These are phyloP conservation scores for Phytophthora ramorum DNA, from an alignment of 352 stramenopile genomes.

Conservation along the genomic window DNA sequence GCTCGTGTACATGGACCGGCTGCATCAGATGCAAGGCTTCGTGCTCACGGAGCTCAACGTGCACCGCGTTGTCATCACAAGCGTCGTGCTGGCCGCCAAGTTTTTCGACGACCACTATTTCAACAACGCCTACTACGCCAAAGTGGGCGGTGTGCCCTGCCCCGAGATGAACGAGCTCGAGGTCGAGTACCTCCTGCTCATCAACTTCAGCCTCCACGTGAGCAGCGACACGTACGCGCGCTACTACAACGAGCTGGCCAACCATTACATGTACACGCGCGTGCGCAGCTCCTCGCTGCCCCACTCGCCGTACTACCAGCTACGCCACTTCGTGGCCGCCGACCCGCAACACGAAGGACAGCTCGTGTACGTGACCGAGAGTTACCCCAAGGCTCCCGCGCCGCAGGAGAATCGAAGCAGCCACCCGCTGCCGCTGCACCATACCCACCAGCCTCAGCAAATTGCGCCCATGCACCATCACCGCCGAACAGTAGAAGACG, in stretches of 20 bases:
- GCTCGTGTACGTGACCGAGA: conserved; percentile 84
- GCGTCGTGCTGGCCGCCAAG: conserved; percentile 97
- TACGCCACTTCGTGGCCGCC: conserved; percentile 73
- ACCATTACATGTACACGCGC: conserved; percentile 83
- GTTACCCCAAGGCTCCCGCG: conserved; percentile 43
- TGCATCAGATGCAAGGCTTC: conserved; percentile 97
- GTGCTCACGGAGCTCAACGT: conserved; percentile 97
- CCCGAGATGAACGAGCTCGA: conserved; percentile 98
- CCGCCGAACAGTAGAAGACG: conserved; percentile 55
- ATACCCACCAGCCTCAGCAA: conserved; percentile 40
- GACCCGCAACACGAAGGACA: conserved; percentile 70
- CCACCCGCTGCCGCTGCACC: conserved; percentile 40
- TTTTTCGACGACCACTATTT: conserved; percentile 99
- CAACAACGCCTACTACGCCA: conserved; percentile 99
- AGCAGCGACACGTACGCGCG: conserved; percentile 86
- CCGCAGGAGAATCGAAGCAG: conserved; percentile 34
- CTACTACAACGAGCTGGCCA: conserved; percentile 93
- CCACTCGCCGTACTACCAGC: conserved; percentile 51
- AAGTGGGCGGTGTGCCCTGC: conserved; percentile 93
- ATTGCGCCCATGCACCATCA: conserved; percentile 29
- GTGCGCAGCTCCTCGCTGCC: conserved; percentile 45
- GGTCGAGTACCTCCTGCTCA: conserved; percentile 97
- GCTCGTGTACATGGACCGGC: conserved; percentile 99
- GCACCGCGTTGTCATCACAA: conserved; percentile 98
- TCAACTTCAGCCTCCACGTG: conserved; percentile 98